Evolutionary conservation across 768 basidiomycete species (phyloP).

Genomic region (Suillus subalutaceus): DNA sequence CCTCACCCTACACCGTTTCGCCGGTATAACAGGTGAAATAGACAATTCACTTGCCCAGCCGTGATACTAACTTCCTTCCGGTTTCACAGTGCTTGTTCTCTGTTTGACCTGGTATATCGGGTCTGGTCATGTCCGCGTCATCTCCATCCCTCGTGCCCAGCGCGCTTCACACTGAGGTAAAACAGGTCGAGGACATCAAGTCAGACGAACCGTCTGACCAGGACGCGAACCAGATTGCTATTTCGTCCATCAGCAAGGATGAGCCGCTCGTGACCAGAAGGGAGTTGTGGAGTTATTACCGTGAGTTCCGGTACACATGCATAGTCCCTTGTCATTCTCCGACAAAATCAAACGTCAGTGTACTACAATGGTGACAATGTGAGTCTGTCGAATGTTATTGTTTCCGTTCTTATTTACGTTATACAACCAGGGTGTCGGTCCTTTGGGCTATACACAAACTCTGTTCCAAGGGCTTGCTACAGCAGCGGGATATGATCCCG

Average conservation of each 20-base stretch:
- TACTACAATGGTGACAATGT: constrained; percentile 86
- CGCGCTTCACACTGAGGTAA: constrained; percentile 11
- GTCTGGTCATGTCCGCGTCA: constrained; percentile 17
- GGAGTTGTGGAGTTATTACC: constrained; percentile 82
- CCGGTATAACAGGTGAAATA: no score
- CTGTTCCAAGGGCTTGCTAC: constrained; percentile 74
- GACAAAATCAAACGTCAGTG: constrained; percentile 41
- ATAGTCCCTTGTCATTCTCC: not conserved
- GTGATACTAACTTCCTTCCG: not conserved
- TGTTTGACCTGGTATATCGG: not conserved
- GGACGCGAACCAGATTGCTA: constrained; percentile 28
- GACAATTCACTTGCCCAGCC: not conserved
- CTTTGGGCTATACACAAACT: constrained; percentile 69
- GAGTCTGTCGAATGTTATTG: constrained; percentile 15
- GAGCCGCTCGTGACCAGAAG: constrained; percentile 72
- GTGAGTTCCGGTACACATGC: constrained; percentile 41
- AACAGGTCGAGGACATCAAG: constrained; percentile 14
- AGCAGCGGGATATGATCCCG: constrained; percentile 74
- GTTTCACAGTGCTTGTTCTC: not conserved
- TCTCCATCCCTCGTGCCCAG: constrained; percentile 6
- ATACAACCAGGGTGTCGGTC: constrained; percentile 62
- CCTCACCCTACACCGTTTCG: not conserved
- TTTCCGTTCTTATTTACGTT: not conserved
- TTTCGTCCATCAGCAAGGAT: constrained; percentile 46
- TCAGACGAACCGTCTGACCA: constrained; percentile 11